A percentile compares a stretch with the other conserved stretches of the same genome.
Evolutionary conservation across 257 asterid genomes (phyloP).

Genomic region (Gentiana macrophylla): DNA sequence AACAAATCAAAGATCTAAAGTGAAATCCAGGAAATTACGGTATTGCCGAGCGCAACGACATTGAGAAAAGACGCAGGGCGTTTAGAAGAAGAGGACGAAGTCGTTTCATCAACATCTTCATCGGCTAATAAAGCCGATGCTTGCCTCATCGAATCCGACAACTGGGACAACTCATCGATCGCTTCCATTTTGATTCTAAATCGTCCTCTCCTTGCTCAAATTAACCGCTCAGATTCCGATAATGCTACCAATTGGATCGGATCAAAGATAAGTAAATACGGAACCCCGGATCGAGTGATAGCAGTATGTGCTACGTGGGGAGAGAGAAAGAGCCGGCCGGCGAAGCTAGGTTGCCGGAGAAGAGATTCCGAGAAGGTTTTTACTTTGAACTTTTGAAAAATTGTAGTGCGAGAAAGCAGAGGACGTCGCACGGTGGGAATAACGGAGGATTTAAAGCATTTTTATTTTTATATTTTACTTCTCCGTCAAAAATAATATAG

Average conservation of each 20-base stretch:
- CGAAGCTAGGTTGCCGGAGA: conserved; percentile 26
- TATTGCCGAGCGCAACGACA: conserved; percentile 90
- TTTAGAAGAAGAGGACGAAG: conserved; percentile 49
- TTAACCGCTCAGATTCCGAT: conserved; percentile 9
- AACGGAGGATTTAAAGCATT: neutral
- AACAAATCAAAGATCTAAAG: conserved; percentile 11
- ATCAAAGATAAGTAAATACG: conserved; percentile 3
- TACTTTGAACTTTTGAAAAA: conserved; percentile 30
- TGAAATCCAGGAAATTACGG: conserved; percentile 31
- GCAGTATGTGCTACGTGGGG: too few species aligned
- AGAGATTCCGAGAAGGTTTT: conserved; percentile 16
- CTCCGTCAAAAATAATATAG: neutral
- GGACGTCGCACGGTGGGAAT: neutral
- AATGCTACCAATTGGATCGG: conserved; percentile 25
- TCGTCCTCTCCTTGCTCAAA: conserved; percentile 13
- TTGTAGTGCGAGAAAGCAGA: conserved; percentile 11
- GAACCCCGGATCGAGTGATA: conserved; percentile 19
- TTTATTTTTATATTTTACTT: neutral
- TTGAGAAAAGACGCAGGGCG: conserved; percentile 85
- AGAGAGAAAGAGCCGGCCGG: neutral
- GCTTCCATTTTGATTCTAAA: conserved; percentile 33
- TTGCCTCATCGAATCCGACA: conserved; percentile 93
- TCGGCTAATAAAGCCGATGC: conserved; percentile 86
- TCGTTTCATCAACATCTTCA: conserved; percentile 78
- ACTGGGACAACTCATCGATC: conserved; percentile 83